These are phyloP conservation scores for Endotrypanum monterogeii DNA, from an alignment of 208 protist species.

Conservation along the genomic window DNA sequence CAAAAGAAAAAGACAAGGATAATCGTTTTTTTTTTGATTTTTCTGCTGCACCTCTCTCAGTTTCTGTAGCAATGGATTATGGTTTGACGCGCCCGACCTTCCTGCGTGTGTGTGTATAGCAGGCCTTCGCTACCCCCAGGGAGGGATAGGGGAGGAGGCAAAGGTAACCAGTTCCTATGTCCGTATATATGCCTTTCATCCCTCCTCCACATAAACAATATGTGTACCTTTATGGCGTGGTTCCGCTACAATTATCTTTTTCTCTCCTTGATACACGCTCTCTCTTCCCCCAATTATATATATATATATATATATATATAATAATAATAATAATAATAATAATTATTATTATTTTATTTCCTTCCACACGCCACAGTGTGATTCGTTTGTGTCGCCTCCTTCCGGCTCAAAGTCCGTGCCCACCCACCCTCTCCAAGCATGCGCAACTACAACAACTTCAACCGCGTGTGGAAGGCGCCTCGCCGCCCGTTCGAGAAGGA, in stretches of 20 bases:
- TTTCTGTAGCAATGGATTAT: too few relatives aligned
- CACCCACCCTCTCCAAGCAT: constrained; percentile 23
- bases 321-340: too few relatives aligned
- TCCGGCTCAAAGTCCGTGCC: background rate
- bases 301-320: background rate
- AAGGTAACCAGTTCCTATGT: too few relatives aligned
- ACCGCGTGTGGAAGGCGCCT: constrained; percentile 97
- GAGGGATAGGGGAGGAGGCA: background rate
- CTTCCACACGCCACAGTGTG: background rate
- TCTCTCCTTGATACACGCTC: too few relatives aligned
- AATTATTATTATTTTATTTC: too few relatives aligned
- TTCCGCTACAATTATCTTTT: background rate
- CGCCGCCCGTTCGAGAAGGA: constrained; percentile 99
- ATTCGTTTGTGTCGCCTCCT: background rate
- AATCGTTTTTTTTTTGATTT: too few relatives aligned
- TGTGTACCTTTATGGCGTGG: background rate
- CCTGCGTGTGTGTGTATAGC: too few relatives aligned
- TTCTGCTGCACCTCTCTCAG: too few relatives aligned
- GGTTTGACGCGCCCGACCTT: too few relatives aligned
- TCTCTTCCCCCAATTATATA: background rate
- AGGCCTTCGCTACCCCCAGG: background rate
- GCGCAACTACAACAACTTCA: constrained; percentile 97
- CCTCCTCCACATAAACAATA: background rate
- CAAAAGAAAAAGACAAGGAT: too few relatives aligned
- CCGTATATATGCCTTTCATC: too few relatives aligned